These are phyloP conservation scores for Cutaneotrichosporon mucoides DNA, from an alignment of 1,284 basidiomycete species.

Conservation along the genomic window DNA sequence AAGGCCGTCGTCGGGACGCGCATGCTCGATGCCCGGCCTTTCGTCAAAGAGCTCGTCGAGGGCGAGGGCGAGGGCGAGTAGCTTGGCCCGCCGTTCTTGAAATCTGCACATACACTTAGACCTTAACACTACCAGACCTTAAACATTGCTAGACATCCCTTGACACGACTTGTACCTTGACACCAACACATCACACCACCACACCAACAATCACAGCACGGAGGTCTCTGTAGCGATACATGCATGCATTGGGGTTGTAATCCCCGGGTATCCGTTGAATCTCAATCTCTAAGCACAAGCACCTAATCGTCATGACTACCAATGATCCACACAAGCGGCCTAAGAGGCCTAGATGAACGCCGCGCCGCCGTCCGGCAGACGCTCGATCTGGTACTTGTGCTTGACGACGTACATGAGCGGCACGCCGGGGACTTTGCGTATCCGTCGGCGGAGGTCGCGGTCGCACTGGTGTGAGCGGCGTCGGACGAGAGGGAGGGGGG, in stretches of 20 bases:
- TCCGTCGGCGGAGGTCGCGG: conserved; percentile 82
- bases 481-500: too few species aligned
- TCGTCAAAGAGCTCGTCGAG: conserved; percentile 27
- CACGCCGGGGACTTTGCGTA: conserved; percentile 89
- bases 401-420: conserved; percentile 95
- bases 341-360: conserved; percentile 19
- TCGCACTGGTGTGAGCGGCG: conserved; percentile 60
- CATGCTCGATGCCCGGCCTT: conserved; percentile 11
- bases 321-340: too few species aligned
- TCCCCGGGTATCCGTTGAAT: too few species aligned
- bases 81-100: too few species aligned
- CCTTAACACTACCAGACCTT: too few species aligned
- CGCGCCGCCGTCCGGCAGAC: conserved; percentile 65
- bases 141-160: too few species aligned
- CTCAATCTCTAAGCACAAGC: too few species aligned
- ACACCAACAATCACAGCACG: background rate
- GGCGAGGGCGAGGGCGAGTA: background rate
- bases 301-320: too few species aligned
- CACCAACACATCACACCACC: too few species aligned
- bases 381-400: conserved; percentile 84
- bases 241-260: conserved; percentile 1
- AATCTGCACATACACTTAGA: too few species aligned
- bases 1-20: conserved; percentile 5
- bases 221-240: conserved; percentile 17
- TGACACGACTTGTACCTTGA: too few species aligned